Evolutionary conservation across 345 rosid species (phyloP), one percentile per base, ranked within the genome.

Genomic region (Hibiscus mutabilis): DNA sequence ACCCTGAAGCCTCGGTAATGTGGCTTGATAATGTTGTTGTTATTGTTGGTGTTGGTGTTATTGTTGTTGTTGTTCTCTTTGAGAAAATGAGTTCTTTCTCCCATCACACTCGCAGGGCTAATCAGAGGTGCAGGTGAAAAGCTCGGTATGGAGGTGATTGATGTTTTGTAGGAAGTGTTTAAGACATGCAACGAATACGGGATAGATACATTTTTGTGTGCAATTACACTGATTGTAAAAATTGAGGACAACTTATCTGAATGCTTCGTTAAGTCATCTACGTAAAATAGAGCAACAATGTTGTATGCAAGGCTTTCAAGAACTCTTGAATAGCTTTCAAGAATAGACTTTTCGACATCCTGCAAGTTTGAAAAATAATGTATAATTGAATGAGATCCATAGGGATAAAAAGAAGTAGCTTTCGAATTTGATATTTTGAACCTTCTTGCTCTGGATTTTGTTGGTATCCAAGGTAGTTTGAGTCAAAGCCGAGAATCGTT

Each of bases 391-490:
- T 15, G 19, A 1, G 6, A 49, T 49, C 4, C 55, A 15, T 5
- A 49, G 55, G 55, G 18, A 49, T n/a, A 49, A 49, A 49, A 49
- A 15, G 55, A 49, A 49, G 19, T 15, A 49, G 55, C 55, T 4
- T 49, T 49, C n/a, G 52, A 6, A 49, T 49, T 15, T 18, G 55
- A 4, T 13, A 49, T 49, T 49, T n/a, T 2, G 19, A 49, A 87
- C 96, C 96, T 84, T 95, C 83, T 92, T 95, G 85, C 70, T 86
- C 81, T 90, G 97, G 81, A 95, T 92, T 84, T 95, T 95, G 89
- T 92, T 89, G 92, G 86, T 92, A 79, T 96, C 98, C 67, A 92
- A 79, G 52, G 94, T 78, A 33, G 99, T 95, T 76, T 95, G 99
- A 27, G 99, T 93, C 35, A 95, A 91, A 61, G 92, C 94, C 0